Base-by-base conservation (phyloP, 495 filamentous ascomycete genomes). In the Opeltia flavorubescens region DNA sequence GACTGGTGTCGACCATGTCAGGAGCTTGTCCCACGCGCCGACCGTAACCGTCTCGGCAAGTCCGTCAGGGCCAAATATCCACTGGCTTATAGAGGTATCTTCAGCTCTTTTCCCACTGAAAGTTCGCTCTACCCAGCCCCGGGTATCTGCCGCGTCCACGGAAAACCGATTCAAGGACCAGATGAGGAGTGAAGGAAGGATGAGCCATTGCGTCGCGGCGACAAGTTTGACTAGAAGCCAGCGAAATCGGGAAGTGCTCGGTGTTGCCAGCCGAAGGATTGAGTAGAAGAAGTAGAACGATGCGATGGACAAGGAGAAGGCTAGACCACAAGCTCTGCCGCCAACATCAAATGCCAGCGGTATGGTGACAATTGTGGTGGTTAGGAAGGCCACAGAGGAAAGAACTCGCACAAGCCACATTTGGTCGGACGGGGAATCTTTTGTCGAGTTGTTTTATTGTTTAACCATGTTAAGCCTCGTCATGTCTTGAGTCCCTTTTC, bases 331-430 rank as follows among this genome's bases (percentile, higher is more conserved):
- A 51, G 87, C 86, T 61, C 87, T 79, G 43, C 91, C 91, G 60
- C 91, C 91, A 57, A 98, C 88, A 70, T 98, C 91, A 65, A 95
- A 98, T 52, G 91, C 82, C 46, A 98, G 77, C 48, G 91, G 91
- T 62, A 96, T 85, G 43, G 85, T 91, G 55, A 95, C 78, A 59
- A 98, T 78, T 60, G 89, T 86, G 62, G 82, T 80, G 62, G 82
- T 70, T 53, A 98, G 76, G 67, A 94, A 95, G 64, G 84, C 62
- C 59, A 78, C 72, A 63, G 80, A 81, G 58, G 80, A 84, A 53
- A 81, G 61, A 56, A 79, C 69, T 55, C 77, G 76, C 61, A 85
- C 71, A 61, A 86, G 69, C 81, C 80, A 84, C 81, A 82, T 75
- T 41, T 41, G 15, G 38, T 20, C 9, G 20, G n/a, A 7, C 25